These are phyloP conservation scores for Galeopsis tetrahit DNA, from an alignment of 257 asterid species.

Conservation along the genomic window DNA sequence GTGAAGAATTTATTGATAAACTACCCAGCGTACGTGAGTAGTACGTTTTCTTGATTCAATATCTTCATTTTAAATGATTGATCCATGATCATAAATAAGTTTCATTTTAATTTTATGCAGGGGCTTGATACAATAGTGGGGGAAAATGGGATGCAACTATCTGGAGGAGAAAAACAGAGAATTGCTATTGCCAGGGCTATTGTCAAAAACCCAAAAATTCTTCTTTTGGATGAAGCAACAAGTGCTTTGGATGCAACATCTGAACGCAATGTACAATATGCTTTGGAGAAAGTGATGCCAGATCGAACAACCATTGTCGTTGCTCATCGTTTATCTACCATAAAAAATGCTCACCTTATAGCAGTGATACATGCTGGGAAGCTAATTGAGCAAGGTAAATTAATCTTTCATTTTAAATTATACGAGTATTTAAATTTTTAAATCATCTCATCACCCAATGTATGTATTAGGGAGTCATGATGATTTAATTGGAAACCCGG, in stretches of 20 bases:
- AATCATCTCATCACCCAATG: not conserved
- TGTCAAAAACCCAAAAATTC: constrained; percentile 62
- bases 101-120: constrained; percentile 31
- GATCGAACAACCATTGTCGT: constrained; percentile 61
- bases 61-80: too few relatives aligned
- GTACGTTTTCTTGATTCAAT: not conserved
- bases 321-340: constrained; percentile 72
- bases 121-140: constrained; percentile 70
- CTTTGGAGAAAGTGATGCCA: constrained; percentile 63
- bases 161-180: constrained; percentile 82
- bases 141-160: constrained; percentile 61
- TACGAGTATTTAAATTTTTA: too few relatives aligned
- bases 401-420: too few relatives aligned
- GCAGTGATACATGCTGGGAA: constrained; percentile 62
- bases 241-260: constrained; percentile 67
- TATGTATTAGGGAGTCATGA: constrained; percentile 47
- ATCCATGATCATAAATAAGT: not conserved
- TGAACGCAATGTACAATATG: constrained; percentile 55
- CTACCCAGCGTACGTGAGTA: constrained; percentile 42
- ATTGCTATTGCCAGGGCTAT: constrained; percentile 73
- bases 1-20: constrained; percentile 55
- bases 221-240: constrained; percentile 75
- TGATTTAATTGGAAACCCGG: constrained; percentile 47
- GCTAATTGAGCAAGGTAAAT: constrained; percentile 69
- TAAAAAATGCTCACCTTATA: constrained; percentile 59